These are phyloP conservation scores for Saccharomyces hybrid DNA, from an alignment of 1,139 yeast species.

Conservation along the genomic window DNA sequence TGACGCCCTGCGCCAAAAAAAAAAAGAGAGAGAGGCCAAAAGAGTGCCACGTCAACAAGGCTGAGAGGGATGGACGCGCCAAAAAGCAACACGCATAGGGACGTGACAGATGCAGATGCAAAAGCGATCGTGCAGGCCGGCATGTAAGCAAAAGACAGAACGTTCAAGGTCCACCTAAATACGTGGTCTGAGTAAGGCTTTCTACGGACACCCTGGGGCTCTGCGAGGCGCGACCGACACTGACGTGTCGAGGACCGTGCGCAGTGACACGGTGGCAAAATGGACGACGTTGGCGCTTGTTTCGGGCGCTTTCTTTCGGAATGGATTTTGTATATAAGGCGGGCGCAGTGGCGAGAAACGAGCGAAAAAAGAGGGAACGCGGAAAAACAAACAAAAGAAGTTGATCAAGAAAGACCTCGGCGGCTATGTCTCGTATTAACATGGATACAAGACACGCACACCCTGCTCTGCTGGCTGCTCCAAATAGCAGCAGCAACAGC, in stretches of 20 bases:
- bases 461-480: neutral
- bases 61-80: neutral
- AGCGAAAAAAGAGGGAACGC: neutral
- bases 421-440: neutral
- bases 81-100: neutral
- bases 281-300: conserved; percentile 1
- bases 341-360: neutral
- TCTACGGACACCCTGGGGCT: too few species aligned
- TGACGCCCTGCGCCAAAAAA: neutral
- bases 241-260: neutral
- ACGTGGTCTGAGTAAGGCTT: too few species aligned
- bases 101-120: too few species aligned
- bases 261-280: neutral
- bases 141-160: too few species aligned
- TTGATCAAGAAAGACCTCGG: neutral
- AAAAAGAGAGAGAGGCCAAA: neutral
- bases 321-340: neutral
- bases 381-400: neutral
- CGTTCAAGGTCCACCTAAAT: too few species aligned
- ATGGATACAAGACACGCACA: conserved; percentile 1
- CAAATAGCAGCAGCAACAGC: neutral
- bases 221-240: neutral
- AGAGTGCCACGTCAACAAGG: conserved; percentile 1
- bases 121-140: too few species aligned
- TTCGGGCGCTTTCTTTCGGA: neutral